Conservation (phyloP, 108 stramenopile species). For the Conticribra weissflogii region DNA sequence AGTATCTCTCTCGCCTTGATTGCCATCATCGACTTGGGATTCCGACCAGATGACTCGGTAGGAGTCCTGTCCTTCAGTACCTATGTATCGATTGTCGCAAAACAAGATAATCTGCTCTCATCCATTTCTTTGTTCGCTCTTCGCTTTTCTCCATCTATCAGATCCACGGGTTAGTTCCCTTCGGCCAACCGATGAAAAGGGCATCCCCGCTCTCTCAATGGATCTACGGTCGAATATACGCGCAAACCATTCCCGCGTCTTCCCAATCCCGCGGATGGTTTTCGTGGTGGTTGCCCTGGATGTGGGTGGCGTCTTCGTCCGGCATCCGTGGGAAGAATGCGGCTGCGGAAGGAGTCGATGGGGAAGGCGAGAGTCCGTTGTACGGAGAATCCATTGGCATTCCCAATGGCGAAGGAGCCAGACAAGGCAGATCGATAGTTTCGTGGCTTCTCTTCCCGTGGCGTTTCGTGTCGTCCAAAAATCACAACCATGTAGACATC, state of each 20-base stretch:
- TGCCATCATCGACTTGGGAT: too few species aligned
- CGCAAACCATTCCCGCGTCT: slow-evolving; percentile 52
- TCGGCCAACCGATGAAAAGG: slow-evolving; percentile 64
- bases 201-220: slow-evolving; percentile 49
- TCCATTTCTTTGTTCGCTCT: not conserved
- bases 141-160: too few species aligned
- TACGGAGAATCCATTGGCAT: slow-evolving; percentile 43
- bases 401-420: not conserved
- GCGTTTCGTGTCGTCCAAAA: too few species aligned
- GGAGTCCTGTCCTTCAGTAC: too few species aligned
- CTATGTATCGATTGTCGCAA: too few species aligned
- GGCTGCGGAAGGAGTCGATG: slow-evolving; percentile 45
- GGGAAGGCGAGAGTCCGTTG: slow-evolving; percentile 46
- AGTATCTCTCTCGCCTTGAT: slow-evolving; percentile 13
- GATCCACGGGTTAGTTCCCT: slow-evolving; percentile 67
- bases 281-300: slow-evolving; percentile 55
- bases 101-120: slow-evolving; percentile 3
- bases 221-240: slow-evolving; percentile 60
- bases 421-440: not conserved
- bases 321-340: slow-evolving; percentile 7
- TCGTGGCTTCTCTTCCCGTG: not conserved
- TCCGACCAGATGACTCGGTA: too few species aligned
- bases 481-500: too few species aligned
- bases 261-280: slow-evolving; percentile 42
- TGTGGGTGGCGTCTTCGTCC: slow-evolving; percentile 48